Evolutionary conservation across 306 rosid genomes (phyloP), one percentile per base, ranked within the genome.

Genomic region (Benincasa hispida): DNA sequence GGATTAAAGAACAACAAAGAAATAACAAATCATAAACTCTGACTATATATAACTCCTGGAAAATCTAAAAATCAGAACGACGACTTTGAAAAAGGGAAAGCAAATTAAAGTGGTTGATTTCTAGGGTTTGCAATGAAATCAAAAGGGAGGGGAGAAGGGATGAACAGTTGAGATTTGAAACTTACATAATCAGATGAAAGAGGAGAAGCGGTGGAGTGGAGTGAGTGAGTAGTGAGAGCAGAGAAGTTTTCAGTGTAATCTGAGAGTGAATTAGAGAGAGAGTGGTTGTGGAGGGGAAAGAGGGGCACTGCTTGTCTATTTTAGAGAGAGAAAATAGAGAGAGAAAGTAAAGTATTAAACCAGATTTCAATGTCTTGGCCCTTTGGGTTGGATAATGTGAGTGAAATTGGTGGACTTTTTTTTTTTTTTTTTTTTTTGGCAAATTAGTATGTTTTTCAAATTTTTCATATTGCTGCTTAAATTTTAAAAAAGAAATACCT

Each of bases 61-160:
- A 14, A 69, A 42, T 37, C 4, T 18, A 41, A 25, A 42, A 27
- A 17, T 48, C 59, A 72, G 24, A 72, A 59, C n/a, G 11, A 45
- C 59, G 76, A 72, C 24, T 47, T 47, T 18, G 12, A 47, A 27
- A 48, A 72, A 48, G 17, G 58, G 25, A 10, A 48, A 48, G 42
- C 55, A 72, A 27, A 25, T 45, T 45, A 47, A 8, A 72, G 76
- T 25, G 42, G 42, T 27, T 27, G 76, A 48, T 14, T 72, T 47
- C 76, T 72, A 72, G 76, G 76, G 76, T 72, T 72, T 68, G 37
- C 41, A 72, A 72, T 72, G 59, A 72, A 45, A 63, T 34, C 3
- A 63, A 47, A 45, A 34, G 11, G n/a, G 10, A 1, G 5, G 19
- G 22, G 10, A 25, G 45, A 30, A 10, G 24, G 39, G 18, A 27